These are phyloP conservation scores for Aspergillus sp. DNA, from an alignment of 2,329 filamentous ascomycete species.

Conservation along the genomic window DNA sequence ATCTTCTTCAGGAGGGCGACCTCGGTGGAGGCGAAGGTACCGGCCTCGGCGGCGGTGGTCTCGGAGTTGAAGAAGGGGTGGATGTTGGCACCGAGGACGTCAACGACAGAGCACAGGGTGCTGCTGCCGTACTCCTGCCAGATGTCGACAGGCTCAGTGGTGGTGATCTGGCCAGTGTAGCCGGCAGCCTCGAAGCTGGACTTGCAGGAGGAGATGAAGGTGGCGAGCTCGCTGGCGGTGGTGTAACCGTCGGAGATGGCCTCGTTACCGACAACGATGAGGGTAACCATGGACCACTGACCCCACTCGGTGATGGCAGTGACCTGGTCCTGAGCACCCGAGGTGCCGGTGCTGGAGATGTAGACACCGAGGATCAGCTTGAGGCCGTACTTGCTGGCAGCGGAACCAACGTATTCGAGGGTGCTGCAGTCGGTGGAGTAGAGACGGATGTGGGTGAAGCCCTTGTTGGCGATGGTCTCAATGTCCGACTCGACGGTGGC, in stretches of 20 bases:
- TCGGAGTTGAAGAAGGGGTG: slow-evolving; percentile 90
- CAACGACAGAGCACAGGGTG: slow-evolving; percentile 69
- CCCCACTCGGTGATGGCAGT: slow-evolving; percentile 70
- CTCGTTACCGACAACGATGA: slow-evolving; percentile 90
- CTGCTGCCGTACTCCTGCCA: slow-evolving; percentile 63
- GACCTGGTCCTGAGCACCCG: slow-evolving; percentile 72
- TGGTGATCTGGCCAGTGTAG: slow-evolving; percentile 76
- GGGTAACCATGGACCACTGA: slow-evolving; percentile 73
- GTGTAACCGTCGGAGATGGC: slow-evolving; percentile 74
- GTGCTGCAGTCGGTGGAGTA: slow-evolving; percentile 92
- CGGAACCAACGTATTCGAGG: slow-evolving; percentile 71
- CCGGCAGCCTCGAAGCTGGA: slow-evolving; percentile 61
- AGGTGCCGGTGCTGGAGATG: slow-evolving; percentile 65
- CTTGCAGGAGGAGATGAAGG: slow-evolving; percentile 70
- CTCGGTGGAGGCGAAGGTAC: slow-evolving; percentile 73
- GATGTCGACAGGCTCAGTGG: slow-evolving; percentile 79
- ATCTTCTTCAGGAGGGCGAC: slow-evolving; percentile 68
- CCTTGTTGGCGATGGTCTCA: slow-evolving; percentile 60
- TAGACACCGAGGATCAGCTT: slow-evolving; percentile 87
- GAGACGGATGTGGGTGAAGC: slow-evolving; percentile 73
- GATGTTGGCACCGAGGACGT: slow-evolving; percentile 81
- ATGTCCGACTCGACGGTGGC: slow-evolving; percentile 63
- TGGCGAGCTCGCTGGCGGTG: slow-evolving; percentile 63
- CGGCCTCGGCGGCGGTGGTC: slow-evolving; percentile 65
- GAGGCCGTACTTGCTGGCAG: slow-evolving; percentile 66